Base-by-base conservation (phyloP, 345 rosid species). In the Ceriops tagal region DNA sequence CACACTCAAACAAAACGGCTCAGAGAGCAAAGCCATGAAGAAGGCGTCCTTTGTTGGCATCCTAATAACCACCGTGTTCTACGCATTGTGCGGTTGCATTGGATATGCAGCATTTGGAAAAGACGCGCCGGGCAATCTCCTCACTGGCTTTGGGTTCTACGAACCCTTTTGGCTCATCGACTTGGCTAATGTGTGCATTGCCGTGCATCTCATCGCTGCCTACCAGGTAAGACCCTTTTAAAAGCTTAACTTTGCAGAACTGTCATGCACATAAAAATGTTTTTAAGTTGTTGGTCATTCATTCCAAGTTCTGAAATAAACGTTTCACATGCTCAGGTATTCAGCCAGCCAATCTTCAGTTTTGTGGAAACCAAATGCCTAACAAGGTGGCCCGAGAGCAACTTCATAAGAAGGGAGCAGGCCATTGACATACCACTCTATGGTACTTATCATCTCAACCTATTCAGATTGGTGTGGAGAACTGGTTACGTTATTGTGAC, bases 91-190 rank as follows among this genome's bases (percentile, higher is more conserved):
- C 47, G 95, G 92, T 16, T 78, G 87, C 62, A 0, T 87, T 5
- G 97, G 97, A 5, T 91, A 91, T 27, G 89, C 90, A 3, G 96
- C 96, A 0, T 90, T 90, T 22, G 96, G 93, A 0, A 88, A 88
- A 55, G 49, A 74, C 4, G 90, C 96, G 0, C 92, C 93, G 0
- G 96, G 93, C 59, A 88, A 88, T 77, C 83, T 90, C 74, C 83
- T 90, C 57, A 88, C 96, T 1, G 96, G 89, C 6, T 88, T 88
- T 19, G 97, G 91, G 5, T 91, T 89, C 74, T 86, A 76, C 43
- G 92, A 89, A 46, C 97, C 97, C 7, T 91, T 70, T 64, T 91
- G 95, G 97, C 79, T 91, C 39, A 32, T 89, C 3, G 97, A 91
- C 77, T 69, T 91, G 1, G 97, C 95, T 27, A 91, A 91, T 49